Evolutionary conservation across 495 filamentous ascomycete species (phyloP).

Genomic region (Penicillium bialowiezense): DNA sequence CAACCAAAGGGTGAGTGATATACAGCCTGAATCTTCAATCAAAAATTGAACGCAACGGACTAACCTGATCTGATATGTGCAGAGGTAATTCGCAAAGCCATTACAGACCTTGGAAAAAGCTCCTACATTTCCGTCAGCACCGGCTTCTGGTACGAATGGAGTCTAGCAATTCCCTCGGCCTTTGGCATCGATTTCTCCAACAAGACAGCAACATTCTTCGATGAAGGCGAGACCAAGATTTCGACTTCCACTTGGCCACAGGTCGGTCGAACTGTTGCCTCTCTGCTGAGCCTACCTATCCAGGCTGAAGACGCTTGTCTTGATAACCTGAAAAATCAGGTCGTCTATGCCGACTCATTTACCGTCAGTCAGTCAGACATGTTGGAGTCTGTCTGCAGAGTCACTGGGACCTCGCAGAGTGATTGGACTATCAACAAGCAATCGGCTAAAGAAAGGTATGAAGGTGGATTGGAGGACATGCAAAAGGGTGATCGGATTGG

Average conservation of each 20-base stretch:
- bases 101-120: conserved; percentile 42
- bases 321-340: conserved; percentile 35
- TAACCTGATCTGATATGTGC: neutral
- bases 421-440: conserved; percentile 58
- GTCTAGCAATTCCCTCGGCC: conserved; percentile 24
- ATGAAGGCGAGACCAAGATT: conserved; percentile 43
- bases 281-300: conserved; percentile 39
- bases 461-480: conserved; percentile 36
- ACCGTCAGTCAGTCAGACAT: conserved; percentile 50
- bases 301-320: conserved; percentile 37
- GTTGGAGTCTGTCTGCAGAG: conserved; percentile 49
- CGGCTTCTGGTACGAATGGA: conserved; percentile 56
- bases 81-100: conserved; percentile 15
- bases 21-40: neutral
- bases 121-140: conserved; percentile 49
- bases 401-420: conserved; percentile 45
- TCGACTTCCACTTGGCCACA: conserved; percentile 43
- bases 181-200: conserved; percentile 49
- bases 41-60: neutral
- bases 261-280: conserved; percentile 43
- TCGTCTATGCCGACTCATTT: conserved; percentile 46
- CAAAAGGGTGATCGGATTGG: conserved; percentile 35
- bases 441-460: conserved; percentile 38
- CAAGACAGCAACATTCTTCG: conserved; percentile 39
- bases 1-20: conserved; percentile 8